Conservation (phyloP, 345 rosid genomes). For the Erysimum cheiranthoides region DNA sequence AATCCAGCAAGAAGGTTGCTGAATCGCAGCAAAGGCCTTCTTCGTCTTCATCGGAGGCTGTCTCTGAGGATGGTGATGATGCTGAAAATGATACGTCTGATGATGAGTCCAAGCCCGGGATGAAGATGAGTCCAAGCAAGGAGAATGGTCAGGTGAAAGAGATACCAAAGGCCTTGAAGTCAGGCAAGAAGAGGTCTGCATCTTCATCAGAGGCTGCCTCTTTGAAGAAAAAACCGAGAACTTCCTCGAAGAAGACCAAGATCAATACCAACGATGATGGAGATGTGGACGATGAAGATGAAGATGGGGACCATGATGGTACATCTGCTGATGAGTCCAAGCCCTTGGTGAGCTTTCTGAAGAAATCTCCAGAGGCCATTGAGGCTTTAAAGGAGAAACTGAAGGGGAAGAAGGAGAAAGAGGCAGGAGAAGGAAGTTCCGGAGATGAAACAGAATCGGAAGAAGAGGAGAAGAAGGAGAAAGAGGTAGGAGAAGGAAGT, state of each 20-base stretch:
- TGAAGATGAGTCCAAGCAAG: no score
- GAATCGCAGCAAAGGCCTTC: not conserved
- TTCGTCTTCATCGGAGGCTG: not conserved
- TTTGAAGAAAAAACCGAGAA: not conserved
- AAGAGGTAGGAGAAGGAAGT: not conserved
- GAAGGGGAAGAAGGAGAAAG: not conserved
- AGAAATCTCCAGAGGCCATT: not conserved
- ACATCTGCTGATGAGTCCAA: not conserved
- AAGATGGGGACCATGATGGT: not conserved
- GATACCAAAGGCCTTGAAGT: not conserved
- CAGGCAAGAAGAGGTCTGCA: slow-evolving; percentile 1
- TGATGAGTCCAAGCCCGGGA: not conserved
- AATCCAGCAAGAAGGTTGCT: not conserved
- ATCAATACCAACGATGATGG: not conserved
- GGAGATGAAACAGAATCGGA: not conserved
- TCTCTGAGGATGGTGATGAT: not conserved
- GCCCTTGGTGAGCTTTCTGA: not conserved
- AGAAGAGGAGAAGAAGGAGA: not conserved
- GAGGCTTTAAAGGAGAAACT: slow-evolving; percentile 9
- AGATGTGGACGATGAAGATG: not conserved
- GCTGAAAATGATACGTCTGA: not conserved
- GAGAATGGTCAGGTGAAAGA: not conserved
- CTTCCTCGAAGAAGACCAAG: slow-evolving; percentile 2
- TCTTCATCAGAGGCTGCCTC: slow-evolving; percentile 9
- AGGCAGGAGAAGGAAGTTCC: not conserved